Base-by-base conservation (phyloP, 345 rosid species). In the Brassica cretica region DNA sequence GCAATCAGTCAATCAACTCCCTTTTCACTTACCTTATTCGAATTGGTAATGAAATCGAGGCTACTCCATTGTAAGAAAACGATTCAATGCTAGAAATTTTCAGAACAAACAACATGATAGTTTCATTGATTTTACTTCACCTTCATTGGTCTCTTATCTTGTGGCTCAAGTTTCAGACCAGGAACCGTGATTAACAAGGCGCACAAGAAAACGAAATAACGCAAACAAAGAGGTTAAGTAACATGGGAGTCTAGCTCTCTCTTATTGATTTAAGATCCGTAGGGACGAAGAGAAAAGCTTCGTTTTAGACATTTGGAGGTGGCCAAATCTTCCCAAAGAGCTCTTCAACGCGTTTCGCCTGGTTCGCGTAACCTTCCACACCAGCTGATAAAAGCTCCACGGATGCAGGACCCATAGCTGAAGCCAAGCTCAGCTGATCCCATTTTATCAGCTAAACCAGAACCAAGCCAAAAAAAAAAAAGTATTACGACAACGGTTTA, bases 301-400 rank as follows among this genome's bases (percentile, higher is more conserved):
- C 7, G 41, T 60, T 80, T 86, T 83, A 91, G 61, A 90, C 94
- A 76, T 95, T 93, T 41, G 97, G 99, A 33, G 97, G 98, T 51
- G 99, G 99, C 98, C 98, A 95, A 71, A 95, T 93, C 91, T 95
- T 92, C 15, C 87, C 88, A 2, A 93, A 88, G 19, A 89, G 76
- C 80, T 91, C 97, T 85, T 91, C 96, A 0, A 88, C 90, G 14
- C 93, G 91, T 80, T 80, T 91, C 0, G 88, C 86, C 85, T 95
- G 97, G 73, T 84, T 80, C n/a, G 79, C 81, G 46, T 93, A 89
- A 14, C 97, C 96, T 25, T 93, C 92, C 5, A 93, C 85, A 30
- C 99, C 98, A 66, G 86, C 89, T 66, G 85, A 83, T 70, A 95
- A 88, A 39, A 93, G 98, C 78, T 93, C 94, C 64, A 91, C 93